phyloP scores from a whole-genome alignment of 768 basidiomycete species.

The Tylopilus felleus region DNA sequence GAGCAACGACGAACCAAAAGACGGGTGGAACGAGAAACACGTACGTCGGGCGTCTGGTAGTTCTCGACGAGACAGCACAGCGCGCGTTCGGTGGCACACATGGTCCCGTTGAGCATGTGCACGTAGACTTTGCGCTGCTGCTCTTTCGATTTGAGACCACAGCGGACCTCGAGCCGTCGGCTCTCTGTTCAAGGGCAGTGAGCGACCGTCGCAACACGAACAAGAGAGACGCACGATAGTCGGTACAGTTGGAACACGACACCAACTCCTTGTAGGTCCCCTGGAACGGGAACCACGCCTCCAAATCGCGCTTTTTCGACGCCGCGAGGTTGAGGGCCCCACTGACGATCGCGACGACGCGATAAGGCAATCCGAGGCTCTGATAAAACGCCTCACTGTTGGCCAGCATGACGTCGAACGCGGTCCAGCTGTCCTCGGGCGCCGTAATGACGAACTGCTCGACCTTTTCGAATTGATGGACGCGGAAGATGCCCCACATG shows the following conservation, averaged over 20 bases:
- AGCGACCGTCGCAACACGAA: neutral
- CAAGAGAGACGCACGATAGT: slow-evolving; percentile 75
- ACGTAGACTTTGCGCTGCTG: slow-evolving; percentile 92
- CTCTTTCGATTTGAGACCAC: slow-evolving; percentile 87
- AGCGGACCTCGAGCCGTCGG: slow-evolving; percentile 87
- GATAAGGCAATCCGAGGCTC: slow-evolving; percentile 89
- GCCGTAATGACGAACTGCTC: slow-evolving; percentile 97
- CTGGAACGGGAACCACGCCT: slow-evolving; percentile 99
- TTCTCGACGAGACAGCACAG: slow-evolving; percentile 98
- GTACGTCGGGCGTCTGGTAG: slow-evolving; percentile 91
- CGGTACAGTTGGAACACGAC: slow-evolving; percentile 97
- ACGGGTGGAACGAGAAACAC: slow-evolving; percentile 20
- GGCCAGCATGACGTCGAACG: slow-evolving; percentile 87
- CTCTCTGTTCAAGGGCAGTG: slow-evolving; percentile 55
- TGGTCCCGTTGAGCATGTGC: slow-evolving; percentile 98
- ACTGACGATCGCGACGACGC: slow-evolving; percentile 91
- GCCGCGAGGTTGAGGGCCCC: slow-evolving; percentile 97
- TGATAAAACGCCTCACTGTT: slow-evolving; percentile 95
- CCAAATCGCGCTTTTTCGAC: slow-evolving; percentile 94
- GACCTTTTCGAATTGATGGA: slow-evolving; percentile 99
- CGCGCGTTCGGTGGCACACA: slow-evolving; percentile 95
- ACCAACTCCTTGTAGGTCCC: slow-evolving; percentile 95
- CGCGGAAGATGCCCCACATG: slow-evolving; percentile 99
- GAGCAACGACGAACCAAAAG: neutral
- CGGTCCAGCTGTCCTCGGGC: slow-evolving; percentile 91